Evolutionary conservation across 2,329 filamentous ascomycete species (phyloP).

Genomic region (Whalleya microplaca): DNA sequence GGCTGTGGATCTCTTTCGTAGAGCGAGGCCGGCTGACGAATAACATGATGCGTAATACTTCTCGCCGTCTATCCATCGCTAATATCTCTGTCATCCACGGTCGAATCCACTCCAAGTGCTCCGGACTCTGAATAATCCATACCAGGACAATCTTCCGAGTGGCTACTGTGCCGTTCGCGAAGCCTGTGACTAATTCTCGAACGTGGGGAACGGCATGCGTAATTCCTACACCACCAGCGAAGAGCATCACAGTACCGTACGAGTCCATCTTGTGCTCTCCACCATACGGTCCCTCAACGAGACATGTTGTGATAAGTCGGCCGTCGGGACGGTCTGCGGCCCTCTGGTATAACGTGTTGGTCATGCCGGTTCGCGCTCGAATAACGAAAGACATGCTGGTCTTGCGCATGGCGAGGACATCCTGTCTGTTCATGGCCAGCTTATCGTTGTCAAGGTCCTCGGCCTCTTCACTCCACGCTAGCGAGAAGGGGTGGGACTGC

Average conservation of each 20-base stretch:
- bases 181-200: conserved; percentile 71
- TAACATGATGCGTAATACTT: conserved; percentile 75
- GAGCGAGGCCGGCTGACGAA: conserved; percentile 76
- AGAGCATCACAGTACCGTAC: conserved; percentile 78
- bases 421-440: conserved; percentile 62
- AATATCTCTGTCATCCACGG: conserved; percentile 84
- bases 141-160: conserved; percentile 74
- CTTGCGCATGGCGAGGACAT: conserved; percentile 63
- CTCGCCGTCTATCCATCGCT: conserved; percentile 73
- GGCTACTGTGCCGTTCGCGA: conserved; percentile 69
- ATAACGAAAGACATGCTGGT: conserved; percentile 73
- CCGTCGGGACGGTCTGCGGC: conserved; percentile 65
- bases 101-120: conserved; percentile 82
- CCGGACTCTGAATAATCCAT: conserved; percentile 79
- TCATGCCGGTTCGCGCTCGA: conserved; percentile 75
- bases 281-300: conserved; percentile 78
- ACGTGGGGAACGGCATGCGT: conserved; percentile 80
- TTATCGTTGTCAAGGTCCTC: conserved; percentile 55
- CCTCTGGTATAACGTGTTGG: conserved; percentile 68
- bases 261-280: conserved; percentile 72
- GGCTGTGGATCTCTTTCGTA: conserved; percentile 80
- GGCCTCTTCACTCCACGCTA: conserved; percentile 75
- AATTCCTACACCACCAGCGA: conserved; percentile 80
- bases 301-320: conserved; percentile 64
- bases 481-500: conserved; percentile 80